Evolutionary conservation across 169 alveolate species (phyloP).

Genomic region (Eimeria acervulina): DNA sequence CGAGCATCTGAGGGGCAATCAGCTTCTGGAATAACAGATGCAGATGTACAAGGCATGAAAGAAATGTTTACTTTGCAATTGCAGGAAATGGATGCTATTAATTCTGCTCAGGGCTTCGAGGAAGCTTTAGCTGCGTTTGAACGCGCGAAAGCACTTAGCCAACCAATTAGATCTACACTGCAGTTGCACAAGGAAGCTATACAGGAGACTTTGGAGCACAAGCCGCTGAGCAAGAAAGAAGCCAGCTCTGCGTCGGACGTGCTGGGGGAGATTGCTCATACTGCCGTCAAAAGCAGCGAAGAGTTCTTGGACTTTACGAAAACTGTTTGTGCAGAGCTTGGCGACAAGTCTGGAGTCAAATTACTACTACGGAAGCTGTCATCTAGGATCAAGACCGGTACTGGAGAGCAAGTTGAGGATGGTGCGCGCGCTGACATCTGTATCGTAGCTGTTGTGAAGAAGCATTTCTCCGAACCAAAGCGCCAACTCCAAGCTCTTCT

Average conservation of each 20-base stretch:
- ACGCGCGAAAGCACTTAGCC: neutral
- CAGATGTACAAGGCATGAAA: neutral
- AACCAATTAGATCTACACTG: neutral
- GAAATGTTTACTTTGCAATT: neutral
- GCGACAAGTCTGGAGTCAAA: neutral
- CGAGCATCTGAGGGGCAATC: neutral
- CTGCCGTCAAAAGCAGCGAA: neutral
- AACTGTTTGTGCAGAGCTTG: neutral
- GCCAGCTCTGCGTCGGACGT: too few relatives aligned
- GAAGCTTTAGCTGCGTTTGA: neutral
- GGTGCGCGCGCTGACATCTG: neutral
- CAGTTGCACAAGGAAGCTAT: neutral
- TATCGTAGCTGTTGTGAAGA: neutral
- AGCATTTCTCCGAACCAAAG: neutral
- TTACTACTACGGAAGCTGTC: neutral
- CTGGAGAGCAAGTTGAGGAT: neutral
- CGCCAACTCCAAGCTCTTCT: neutral
- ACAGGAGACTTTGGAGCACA: neutral
- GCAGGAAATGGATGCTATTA: neutral
- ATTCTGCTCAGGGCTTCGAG: neutral
- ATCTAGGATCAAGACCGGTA: neutral
- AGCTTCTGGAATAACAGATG: neutral
- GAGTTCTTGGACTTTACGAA: neutral
- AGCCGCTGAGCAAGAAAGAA: conserved; percentile 3
- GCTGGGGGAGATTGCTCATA: neutral